Evolutionary conservation across 2,329 filamentous ascomycete genomes (phyloP).

Genomic region (Neonectria ditissima): DNA sequence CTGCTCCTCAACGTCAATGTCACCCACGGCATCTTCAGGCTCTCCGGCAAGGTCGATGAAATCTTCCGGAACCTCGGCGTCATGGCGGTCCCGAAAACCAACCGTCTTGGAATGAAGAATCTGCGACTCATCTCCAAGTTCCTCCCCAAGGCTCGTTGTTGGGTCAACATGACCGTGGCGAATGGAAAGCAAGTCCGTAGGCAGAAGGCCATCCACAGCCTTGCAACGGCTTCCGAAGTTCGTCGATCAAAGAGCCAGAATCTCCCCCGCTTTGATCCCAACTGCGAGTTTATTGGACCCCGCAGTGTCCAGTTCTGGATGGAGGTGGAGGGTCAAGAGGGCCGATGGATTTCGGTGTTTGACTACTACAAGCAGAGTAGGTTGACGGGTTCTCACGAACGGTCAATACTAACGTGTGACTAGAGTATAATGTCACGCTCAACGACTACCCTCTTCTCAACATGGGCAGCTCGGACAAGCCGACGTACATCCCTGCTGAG

Average conservation of each 20-base stretch:
- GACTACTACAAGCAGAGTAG: slow-evolving; percentile 60
- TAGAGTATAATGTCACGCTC: slow-evolving; percentile 52
- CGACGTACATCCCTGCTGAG: slow-evolving; percentile 76
- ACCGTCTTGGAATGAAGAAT: slow-evolving; percentile 23
- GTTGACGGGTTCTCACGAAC: slow-evolving; percentile 26
- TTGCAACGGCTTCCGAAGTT: slow-evolving; percentile 44
- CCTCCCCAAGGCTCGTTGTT: slow-evolving; percentile 54
- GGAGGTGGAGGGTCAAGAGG: slow-evolving; percentile 37
- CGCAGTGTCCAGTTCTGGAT: slow-evolving; percentile 49
- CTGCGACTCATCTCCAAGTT: slow-evolving; percentile 52
- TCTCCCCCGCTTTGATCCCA: slow-evolving; percentile 38
- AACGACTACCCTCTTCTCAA: slow-evolving; percentile 72
- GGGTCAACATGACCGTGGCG: slow-evolving; percentile 47
- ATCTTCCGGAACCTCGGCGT: slow-evolving; percentile 48
- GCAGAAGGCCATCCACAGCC: slow-evolving; percentile 45
- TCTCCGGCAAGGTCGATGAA: slow-evolving; percentile 49
- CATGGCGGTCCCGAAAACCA: slow-evolving; percentile 18
- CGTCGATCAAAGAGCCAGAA: slow-evolving; percentile 31
- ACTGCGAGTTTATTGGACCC: slow-evolving; percentile 49
- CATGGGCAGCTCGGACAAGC: slow-evolving; percentile 67
- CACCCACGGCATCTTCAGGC: slow-evolving; percentile 64
- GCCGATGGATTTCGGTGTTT: slow-evolving; percentile 52
- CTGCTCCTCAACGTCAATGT: slow-evolving; percentile 68
- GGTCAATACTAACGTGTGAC: slow-evolving; percentile 20
- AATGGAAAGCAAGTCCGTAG: slow-evolving; percentile 47